These are phyloP conservation scores for Crithidia thermophila DNA, from an alignment of 208 protist genomes.

Conservation along the genomic window DNA sequence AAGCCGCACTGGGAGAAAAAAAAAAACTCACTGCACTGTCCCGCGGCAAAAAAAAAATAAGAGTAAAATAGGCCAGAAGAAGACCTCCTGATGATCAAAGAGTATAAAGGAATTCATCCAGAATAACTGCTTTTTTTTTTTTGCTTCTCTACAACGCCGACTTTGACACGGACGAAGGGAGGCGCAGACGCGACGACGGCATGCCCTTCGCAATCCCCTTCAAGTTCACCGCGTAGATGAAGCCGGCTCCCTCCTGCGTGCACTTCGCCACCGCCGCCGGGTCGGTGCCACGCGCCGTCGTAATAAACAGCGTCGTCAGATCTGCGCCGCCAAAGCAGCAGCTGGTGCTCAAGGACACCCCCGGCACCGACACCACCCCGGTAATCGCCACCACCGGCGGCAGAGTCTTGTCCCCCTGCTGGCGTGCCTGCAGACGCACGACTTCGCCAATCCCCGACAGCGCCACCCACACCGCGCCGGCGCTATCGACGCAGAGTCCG, in stretches of 20 bases:
- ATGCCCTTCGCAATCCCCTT: conserved; percentile 31
- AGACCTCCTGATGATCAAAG: not conserved
- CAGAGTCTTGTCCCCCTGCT: not conserved
- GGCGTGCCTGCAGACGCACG: conserved; percentile 24
- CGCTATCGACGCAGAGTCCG: conserved; percentile 31
- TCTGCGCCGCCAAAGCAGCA: conserved; percentile 38
- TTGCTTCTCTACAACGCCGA: conserved; percentile 1
- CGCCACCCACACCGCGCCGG: conserved; percentile 28
- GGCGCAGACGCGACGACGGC: conserved; percentile 9
- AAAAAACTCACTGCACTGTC: not conserved
- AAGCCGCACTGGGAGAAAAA: not conserved
- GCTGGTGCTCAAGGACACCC: conserved; percentile 22
- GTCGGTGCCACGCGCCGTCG: conserved; percentile 31
- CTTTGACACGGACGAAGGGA: not conserved
- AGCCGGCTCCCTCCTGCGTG: conserved; percentile 22
- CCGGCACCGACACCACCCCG: conserved; percentile 22
- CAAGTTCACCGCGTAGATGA: conserved; percentile 31
- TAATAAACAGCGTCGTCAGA: conserved; percentile 36
- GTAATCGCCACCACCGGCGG: conserved; percentile 11
- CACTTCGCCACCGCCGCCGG: conserved; percentile 18
- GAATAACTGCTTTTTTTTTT: too few species aligned
- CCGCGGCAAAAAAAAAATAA: too few species aligned
- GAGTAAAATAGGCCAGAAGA: conserved; percentile 1
- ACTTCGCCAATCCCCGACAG: conserved; percentile 31
- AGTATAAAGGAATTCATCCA: too few species aligned